Evolutionary conservation across 306 rosid genomes (phyloP).

Genomic region (Dalbergia cultrata): DNA sequence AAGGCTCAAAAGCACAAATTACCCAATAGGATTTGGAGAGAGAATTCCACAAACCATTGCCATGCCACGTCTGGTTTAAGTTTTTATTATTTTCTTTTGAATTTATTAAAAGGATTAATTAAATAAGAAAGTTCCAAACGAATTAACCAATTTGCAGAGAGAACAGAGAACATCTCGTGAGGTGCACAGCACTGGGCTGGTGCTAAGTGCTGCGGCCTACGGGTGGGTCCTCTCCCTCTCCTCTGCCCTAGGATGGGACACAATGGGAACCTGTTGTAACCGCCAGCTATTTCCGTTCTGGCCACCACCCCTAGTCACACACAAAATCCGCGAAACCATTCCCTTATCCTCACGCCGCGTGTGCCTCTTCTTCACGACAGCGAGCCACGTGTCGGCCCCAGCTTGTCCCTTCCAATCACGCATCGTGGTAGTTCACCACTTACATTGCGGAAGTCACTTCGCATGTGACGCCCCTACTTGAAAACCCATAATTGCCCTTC

Average conservation of each 20-base stretch:
- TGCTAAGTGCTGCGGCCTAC: background rate
- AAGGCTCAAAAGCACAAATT: conserved; percentile 48
- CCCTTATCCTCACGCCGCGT: conserved; percentile 53
- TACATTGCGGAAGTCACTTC: conserved; percentile 41
- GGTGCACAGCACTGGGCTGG: background rate
- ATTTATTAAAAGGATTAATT: too few species aligned
- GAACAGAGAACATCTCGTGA: conserved; percentile 59
- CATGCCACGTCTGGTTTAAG: background rate
- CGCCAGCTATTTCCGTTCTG: conserved; percentile 73
- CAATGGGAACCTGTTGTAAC: conserved; percentile 60
- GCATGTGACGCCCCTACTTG: background rate
- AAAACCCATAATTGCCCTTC: conserved; percentile 51
- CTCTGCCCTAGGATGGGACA: conserved; percentile 32
- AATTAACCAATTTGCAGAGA: background rate
- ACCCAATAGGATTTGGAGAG: conserved; percentile 55
- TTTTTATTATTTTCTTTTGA: background rate
- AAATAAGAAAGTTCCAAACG: conserved; percentile 30
- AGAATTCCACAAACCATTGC: conserved; percentile 32
- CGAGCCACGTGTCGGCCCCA: conserved; percentile 53
- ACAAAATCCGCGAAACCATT: conserved; percentile 37
- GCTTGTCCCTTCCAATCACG: conserved; percentile 36
- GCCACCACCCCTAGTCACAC: conserved; percentile 51
- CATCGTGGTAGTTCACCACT: conserved; percentile 42
- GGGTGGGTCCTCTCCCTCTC: conserved; percentile 47
- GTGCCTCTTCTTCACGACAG: background rate